Evolutionary conservation across 805 yeast species (phyloP), one percentile per base, ranked within the genome.

Genomic region (Candida bentonensis): DNA sequence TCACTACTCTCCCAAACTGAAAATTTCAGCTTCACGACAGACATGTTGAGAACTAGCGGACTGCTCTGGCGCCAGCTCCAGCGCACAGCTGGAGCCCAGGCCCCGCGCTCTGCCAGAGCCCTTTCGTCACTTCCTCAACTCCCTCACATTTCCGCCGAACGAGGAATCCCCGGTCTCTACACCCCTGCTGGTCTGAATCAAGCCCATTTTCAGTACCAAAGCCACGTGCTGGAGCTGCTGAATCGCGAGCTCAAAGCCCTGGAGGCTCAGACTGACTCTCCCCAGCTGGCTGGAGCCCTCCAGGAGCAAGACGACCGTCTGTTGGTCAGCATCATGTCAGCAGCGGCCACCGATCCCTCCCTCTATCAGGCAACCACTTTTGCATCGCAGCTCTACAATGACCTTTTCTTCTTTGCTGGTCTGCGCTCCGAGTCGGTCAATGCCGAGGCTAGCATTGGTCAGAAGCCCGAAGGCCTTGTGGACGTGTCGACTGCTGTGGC

Each of bases 181-280:
- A 66, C 82, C 3, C 54, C 78, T 1, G 58, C 70, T 46, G 95
- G 88, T 22, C 82, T 79, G 59, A 68, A 80, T 47, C 62, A 72
- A 5, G 82, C 88, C 1, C 89, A 96, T 96, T 65, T 63, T 20
- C 80, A 87, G 47, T 81, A 85, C 63, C 98, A 89, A 64, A 68
- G 68, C 47, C 76, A 67, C 51, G 48, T 58, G 36, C 40, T 61
- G 25, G 53, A 53, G 47, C 48, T 53, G 43, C 49, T 62, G 44
- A 62, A 62, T 51, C 39, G 43, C 22, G 49, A 49, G 27, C 44
- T 48, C 39, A 36, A 46, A 21, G 48, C 36, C 7, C 20, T 30
- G 17, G 17, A 30, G n/a, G 13, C 11, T 5, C 5, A 11, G 7
- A 9, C 7, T n/a, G 36, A 30, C 36, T 9, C n/a, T 11, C n/a